phyloP scores from a whole-genome alignment of 2,329 filamentous ascomycete species.

The Bertia moriformis region DNA sequence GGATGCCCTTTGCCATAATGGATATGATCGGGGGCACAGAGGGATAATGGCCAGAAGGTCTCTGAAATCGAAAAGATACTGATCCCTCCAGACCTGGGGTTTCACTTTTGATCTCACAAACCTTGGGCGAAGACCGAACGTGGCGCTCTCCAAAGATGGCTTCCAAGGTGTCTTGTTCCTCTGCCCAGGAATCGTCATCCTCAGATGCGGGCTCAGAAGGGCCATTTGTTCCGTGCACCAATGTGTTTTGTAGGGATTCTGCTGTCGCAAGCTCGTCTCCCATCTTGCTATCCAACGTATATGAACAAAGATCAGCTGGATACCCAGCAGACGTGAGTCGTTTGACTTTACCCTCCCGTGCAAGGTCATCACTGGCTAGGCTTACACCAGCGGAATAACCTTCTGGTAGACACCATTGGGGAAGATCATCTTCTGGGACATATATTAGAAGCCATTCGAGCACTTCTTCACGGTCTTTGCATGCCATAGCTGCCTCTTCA shows the following conservation, averaged over 20 bases:
- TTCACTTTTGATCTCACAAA: slow-evolving; percentile 38
- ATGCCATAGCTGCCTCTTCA: slow-evolving; percentile 52
- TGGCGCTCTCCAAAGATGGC: slow-evolving; percentile 55
- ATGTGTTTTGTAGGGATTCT: slow-evolving; percentile 40
- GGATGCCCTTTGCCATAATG: slow-evolving; percentile 34
- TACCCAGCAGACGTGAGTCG: slow-evolving; percentile 50
- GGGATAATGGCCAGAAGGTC: slow-evolving; percentile 33
- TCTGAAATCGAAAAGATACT: slow-evolving; percentile 31
- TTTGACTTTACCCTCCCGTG: slow-evolving; percentile 51
- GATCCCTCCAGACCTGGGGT: slow-evolving; percentile 12
- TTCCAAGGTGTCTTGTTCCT: slow-evolving; percentile 49
- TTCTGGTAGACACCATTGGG: slow-evolving; percentile 55
- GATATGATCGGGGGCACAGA: slow-evolving; percentile 43
- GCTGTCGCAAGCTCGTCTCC: slow-evolving; percentile 48
- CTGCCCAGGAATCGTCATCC: slow-evolving; percentile 36
- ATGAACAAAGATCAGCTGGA: slow-evolving; percentile 46
- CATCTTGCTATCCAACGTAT: slow-evolving; percentile 37
- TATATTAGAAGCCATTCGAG: slow-evolving; percentile 64
- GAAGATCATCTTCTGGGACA: slow-evolving; percentile 61
- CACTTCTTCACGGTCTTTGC: slow-evolving; percentile 55
- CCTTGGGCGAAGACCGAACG: slow-evolving; percentile 24
- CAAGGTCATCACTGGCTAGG: slow-evolving; percentile 49
- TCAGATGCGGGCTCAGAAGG: slow-evolving; percentile 21
- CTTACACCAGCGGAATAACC: slow-evolving; percentile 57
- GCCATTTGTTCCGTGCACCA: slow-evolving; percentile 15